phyloP scores from a whole-genome alignment of 352 stramenopile species.

The Pythium sp. region DNA sequence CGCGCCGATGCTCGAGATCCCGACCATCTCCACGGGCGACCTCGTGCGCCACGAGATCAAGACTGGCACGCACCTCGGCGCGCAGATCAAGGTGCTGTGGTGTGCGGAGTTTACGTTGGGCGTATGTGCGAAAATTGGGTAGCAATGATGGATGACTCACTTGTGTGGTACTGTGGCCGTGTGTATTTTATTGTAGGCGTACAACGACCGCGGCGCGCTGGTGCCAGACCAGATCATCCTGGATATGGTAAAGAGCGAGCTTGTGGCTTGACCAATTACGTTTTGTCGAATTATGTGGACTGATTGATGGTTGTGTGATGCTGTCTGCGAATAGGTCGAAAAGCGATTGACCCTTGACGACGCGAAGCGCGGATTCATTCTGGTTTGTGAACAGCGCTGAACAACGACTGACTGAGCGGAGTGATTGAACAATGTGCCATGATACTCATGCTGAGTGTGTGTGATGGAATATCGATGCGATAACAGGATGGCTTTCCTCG shows the following conservation, averaged over 20 bases:
- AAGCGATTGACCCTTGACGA: conserved; percentile 68
- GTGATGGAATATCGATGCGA: not conserved
- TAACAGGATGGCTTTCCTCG: conserved; percentile 82
- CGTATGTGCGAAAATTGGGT: not conserved
- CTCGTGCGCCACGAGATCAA: conserved; percentile 89
- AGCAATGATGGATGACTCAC: not conserved
- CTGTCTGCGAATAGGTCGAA: conserved; percentile 43
- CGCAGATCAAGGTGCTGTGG: conserved; percentile 61
- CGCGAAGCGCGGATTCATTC: conserved; percentile 77
- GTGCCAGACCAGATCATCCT: conserved; percentile 89
- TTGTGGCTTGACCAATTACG: not conserved
- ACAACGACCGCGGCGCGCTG: conserved; percentile 78
- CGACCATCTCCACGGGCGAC: conserved; percentile 88
- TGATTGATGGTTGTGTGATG: conserved; percentile 2
- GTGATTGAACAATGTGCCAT: too few species aligned
- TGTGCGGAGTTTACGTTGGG: not conserved
- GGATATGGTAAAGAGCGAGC: conserved; percentile 55
- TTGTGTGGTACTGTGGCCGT: not conserved
- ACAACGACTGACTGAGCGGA: not conserved
- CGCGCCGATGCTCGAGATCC: conserved; percentile 81
- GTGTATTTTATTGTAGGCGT: conserved; percentile 40
- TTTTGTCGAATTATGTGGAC: not conserved
- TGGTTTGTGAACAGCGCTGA: conserved; percentile 30
- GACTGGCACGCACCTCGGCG: conserved; percentile 60
- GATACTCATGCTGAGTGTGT: not conserved